These are phyloP conservation scores for Leishmania aethiopica DNA, from an alignment of 208 protist species.

Conservation along the genomic window DNA sequence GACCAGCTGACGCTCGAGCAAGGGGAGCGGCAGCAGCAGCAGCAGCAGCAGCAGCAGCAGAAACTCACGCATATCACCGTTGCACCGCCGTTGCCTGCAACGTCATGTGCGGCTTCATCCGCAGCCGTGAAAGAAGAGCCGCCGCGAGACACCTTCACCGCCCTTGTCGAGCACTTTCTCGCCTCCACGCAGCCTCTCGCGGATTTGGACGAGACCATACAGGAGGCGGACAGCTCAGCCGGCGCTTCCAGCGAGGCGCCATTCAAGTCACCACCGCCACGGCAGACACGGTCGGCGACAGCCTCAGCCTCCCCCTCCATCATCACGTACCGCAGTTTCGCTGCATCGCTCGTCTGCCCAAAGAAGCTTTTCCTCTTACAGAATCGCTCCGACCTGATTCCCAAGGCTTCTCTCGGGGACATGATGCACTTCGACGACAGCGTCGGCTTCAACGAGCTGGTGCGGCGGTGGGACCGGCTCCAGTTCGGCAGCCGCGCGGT, in stretches of 20 bases:
- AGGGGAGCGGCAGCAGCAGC: constrained; percentile 1
- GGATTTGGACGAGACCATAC: constrained; percentile 72
- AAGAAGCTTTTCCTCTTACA: constrained; percentile 89
- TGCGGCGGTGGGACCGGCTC: constrained; percentile 83
- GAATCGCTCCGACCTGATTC: constrained; percentile 59
- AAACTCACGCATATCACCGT: not conserved
- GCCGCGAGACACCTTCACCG: constrained; percentile 26
- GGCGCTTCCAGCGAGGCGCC: not conserved
- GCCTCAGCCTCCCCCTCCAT: constrained; percentile 8
- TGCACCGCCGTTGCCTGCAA: not conserved
- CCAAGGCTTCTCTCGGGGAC: constrained; percentile 71
- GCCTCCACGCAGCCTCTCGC: constrained; percentile 51
- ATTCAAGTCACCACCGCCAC: not conserved
- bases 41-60: constrained; percentile 4
- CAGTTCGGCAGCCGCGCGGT: constrained; percentile 89
- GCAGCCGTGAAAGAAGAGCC: not conserved
- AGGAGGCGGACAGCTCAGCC: not conserved
- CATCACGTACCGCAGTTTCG: constrained; percentile 68
- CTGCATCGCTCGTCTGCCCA: constrained; percentile 74
- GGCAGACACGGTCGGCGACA: not conserved
- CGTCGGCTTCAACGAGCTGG: constrained; percentile 90
- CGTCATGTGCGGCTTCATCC: not conserved
- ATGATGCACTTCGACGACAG: constrained; percentile 81
- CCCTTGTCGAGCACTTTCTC: constrained; percentile 36
- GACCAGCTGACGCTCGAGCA: constrained; percentile 29